Conservation (phyloP, 225 moss, liverwort and hornwort genomes). For the Bryum argenteum region DNA sequence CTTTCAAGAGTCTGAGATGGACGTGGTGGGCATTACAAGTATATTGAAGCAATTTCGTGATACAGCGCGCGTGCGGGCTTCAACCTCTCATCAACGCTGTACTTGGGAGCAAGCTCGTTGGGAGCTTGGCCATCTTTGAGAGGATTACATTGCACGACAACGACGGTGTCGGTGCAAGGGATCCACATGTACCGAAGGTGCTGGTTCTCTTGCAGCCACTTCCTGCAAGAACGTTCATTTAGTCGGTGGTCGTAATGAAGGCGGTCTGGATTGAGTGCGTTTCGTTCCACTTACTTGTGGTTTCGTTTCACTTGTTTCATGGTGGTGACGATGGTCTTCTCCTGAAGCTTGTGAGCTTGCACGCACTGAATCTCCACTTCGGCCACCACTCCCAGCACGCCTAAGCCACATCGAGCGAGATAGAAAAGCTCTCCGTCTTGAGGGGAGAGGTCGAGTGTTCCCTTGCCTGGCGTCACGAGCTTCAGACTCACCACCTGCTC, state of each 20-base stretch:
- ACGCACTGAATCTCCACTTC: conserved; percentile 97
- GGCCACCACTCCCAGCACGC: conserved; percentile 89
- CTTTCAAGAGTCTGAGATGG: neutral
- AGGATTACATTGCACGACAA: conserved; percentile 85
- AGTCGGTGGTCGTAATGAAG: neutral
- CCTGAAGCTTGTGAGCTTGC: conserved; percentile 75
- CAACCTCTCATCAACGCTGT: conserved; percentile 67
- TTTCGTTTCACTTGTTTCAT: conserved; percentile 81
- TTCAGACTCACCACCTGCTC: conserved; percentile 92
- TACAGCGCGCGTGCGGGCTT: conserved; percentile 59
- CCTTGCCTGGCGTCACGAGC: conserved; percentile 86
- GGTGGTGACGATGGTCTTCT: conserved; percentile 77
- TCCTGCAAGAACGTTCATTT: conserved; percentile 52
- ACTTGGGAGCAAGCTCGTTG: conserved; percentile 58
- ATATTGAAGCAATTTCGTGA: conserved; percentile 53
- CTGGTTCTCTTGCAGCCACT: conserved; percentile 86
- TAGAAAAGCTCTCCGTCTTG: conserved; percentile 80
- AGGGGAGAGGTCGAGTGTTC: conserved; percentile 76
- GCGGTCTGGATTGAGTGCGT: neutral
- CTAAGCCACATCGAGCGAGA: conserved; percentile 89
- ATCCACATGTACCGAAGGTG: conserved; percentile 97
- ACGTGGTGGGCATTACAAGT: conserved; percentile 48
- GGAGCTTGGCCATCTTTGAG: conserved; percentile 55
- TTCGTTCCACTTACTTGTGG: conserved; percentile 82
- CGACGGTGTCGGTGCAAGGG: conserved; percentile 81